phyloP scores from a whole-genome alignment of 495 filamentous ascomycete genomes.

The Aspergillus mulundensis region DNA sequence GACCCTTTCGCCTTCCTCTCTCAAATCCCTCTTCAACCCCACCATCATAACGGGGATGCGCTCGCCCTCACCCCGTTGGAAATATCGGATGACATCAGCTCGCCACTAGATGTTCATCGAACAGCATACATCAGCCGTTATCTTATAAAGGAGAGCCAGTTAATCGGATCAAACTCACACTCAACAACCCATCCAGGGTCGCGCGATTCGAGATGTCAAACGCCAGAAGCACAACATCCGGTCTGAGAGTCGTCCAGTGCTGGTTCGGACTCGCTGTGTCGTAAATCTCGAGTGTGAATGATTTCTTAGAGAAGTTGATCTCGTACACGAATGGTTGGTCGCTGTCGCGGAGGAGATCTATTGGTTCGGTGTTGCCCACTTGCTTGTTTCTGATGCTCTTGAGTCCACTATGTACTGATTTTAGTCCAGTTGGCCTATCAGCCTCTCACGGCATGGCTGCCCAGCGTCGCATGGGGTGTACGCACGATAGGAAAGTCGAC shows the following conservation, averaged over 20 bases:
- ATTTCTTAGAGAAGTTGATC: slow-evolving; percentile 60
- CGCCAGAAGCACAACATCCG: slow-evolving; percentile 72
- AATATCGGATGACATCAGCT: slow-evolving; percentile 59
- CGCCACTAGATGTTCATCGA: slow-evolving; percentile 52
- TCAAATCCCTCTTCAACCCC: slow-evolving; percentile 77
- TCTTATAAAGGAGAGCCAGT: too few relatives aligned
- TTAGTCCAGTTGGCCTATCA: neutral
- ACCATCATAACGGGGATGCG: slow-evolving; percentile 69
- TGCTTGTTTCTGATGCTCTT: slow-evolving; percentile 21
- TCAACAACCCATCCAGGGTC: slow-evolving; percentile 59
- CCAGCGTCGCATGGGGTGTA: neutral
- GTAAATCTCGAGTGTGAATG: slow-evolving; percentile 71
- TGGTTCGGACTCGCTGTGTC: slow-evolving; percentile 73
- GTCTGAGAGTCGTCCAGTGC: slow-evolving; percentile 66
- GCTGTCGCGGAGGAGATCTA: slow-evolving; percentile 57
- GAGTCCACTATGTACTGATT: slow-evolving; percentile 19
- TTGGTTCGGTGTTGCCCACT: slow-evolving; percentile 3
- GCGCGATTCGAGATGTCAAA: slow-evolving; percentile 71
- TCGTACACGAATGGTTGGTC: slow-evolving; percentile 85
- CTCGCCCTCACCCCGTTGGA: slow-evolving; percentile 53
- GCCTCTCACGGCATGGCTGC: neutral
- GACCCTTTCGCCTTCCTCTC: slow-evolving; percentile 63
- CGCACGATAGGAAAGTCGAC: slow-evolving; percentile 84
- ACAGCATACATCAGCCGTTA: neutral
- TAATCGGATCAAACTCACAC: slow-evolving; percentile 35